phyloP scores from a whole-genome alignment of 176 grass and related monocot species.

The maize (Zea mays) region Zm-B73-REFERENCE-NAM-5.0 NC_050099.1:30040501-30041000 shows the following conservation, averaged over 20 bases:
- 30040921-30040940: conserved; percentile 7
- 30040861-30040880: conserved; percentile 6
- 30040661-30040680: background rate
- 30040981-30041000: background rate
- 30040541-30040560: background rate
- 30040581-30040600: background rate
- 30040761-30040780: background rate
- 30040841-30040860: background rate
- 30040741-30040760: background rate
- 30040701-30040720: background rate
- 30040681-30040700: background rate
- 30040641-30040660: background rate
- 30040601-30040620: background rate
- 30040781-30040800: background rate
- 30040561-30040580: background rate
- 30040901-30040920: conserved; percentile 23
- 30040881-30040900: background rate
- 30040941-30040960: background rate
- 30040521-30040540: background rate
- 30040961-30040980: background rate
- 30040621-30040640: background rate
- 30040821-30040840: background rate
- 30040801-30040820: background rate
- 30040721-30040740: background rate
- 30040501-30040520: background rate